Percentiles rank a stretch among this genome's conserved stretches.
These are phyloP conservation scores for Dimocarpus longan DNA, from an alignment of 345 rosid genomes.

Conservation along the genomic window DNA sequence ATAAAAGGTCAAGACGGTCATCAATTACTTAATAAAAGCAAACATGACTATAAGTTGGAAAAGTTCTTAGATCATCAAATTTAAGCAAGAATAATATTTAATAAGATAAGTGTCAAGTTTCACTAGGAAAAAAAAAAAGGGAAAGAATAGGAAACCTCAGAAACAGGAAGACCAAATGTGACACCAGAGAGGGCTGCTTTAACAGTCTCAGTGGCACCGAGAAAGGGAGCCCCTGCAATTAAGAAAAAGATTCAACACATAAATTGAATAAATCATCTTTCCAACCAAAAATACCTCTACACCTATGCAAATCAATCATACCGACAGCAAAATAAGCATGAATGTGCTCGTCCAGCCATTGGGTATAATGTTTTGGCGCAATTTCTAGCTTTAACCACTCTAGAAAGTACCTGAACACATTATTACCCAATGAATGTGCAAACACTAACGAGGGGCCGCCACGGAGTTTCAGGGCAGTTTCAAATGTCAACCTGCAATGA, in stretches of 20 bases:
- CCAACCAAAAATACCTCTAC: constrained; percentile 8
- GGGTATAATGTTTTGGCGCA: constrained; percentile 86
- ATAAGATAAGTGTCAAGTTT: not conserved
- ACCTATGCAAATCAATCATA: constrained; percentile 38
- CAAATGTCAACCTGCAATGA: constrained; percentile 79
- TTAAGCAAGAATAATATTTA: not conserved
- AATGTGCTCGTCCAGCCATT: constrained; percentile 94
- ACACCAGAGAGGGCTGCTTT: constrained; percentile 81
- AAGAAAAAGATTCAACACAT: constrained; percentile 23
- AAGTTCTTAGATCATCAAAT: not conserved
- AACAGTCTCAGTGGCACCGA: constrained; percentile 81
- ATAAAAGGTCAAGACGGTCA: constrained; percentile 1
- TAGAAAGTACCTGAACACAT: constrained; percentile 91
- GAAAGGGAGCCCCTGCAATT: constrained; percentile 88
- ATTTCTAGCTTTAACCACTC: constrained; percentile 99
- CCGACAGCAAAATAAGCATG: constrained; percentile 97
- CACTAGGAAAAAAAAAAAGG: not conserved
- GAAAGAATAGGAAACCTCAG: constrained; percentile 73
- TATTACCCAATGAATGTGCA: constrained; percentile 98
- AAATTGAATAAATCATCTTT: constrained; percentile 15
- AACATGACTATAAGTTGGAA: not conserved
- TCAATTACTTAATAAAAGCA: not conserved
- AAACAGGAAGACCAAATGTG: constrained; percentile 91
- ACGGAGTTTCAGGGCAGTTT: constrained; percentile 86
- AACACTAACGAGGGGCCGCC: constrained; percentile 94